phyloP scores from a whole-genome alignment of 2,329 filamentous ascomycete genomes.

The Cytospora leucostoma region DNA sequence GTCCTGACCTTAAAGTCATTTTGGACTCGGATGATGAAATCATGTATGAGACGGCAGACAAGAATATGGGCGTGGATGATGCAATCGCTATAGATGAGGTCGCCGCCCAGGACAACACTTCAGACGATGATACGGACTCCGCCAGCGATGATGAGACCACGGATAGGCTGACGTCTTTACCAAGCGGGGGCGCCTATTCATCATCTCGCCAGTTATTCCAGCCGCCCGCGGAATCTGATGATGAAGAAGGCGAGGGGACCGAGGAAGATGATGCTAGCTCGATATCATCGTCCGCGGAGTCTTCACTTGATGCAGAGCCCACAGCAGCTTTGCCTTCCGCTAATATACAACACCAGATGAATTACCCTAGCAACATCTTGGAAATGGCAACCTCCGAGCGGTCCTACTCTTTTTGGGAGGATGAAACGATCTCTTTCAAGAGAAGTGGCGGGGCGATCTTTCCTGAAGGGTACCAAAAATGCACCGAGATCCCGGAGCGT shows the following conservation, averaged over 20 bases:
- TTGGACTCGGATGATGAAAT: slow-evolving; percentile 19
- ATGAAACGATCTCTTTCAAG: background rate
- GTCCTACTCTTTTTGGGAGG: slow-evolving; percentile 12
- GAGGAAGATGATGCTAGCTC: slow-evolving; percentile 6
- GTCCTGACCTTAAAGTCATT: background rate
- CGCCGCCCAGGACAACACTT: slow-evolving; percentile 3
- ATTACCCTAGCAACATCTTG: slow-evolving; percentile 15
- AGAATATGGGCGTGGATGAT: background rate
- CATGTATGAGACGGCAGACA: slow-evolving; percentile 21
- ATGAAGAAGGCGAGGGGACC: slow-evolving; percentile 7
- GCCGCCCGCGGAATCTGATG: slow-evolving; percentile 20
- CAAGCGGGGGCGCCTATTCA: background rate
- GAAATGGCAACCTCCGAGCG: slow-evolving; percentile 6
- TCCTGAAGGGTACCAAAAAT: slow-evolving; percentile 19
- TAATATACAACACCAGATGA: slow-evolving; percentile 10
- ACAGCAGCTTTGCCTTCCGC: slow-evolving; percentile 13
- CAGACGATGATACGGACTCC: slow-evolving; percentile 7
- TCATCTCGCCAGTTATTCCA: slow-evolving; percentile 18
- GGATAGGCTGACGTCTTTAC: background rate
- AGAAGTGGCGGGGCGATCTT: slow-evolving; percentile 15
- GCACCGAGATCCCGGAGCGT: background rate
- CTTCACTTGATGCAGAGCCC: slow-evolving; percentile 13
- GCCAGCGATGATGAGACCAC: slow-evolving; percentile 13
- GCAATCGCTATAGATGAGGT: background rate
- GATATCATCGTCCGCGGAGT: slow-evolving; percentile 7